Base-by-base conservation (phyloP, 2,329 filamentous ascomycete genomes). In the Beauveria scarabaeidicola region DNA sequence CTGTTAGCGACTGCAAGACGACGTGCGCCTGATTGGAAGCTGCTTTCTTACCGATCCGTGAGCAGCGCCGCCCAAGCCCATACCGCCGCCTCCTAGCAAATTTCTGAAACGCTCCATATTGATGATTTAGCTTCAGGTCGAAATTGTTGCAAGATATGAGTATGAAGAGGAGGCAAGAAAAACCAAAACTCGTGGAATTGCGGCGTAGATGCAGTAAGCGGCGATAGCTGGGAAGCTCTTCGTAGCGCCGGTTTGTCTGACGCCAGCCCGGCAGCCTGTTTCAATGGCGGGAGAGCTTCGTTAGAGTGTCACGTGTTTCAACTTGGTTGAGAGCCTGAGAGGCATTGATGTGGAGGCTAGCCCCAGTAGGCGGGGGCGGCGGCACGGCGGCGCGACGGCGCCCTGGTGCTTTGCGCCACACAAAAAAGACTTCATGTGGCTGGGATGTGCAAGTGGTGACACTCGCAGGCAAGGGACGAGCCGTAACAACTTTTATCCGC, bases 61-160 rank as follows among this genome's bases (percentile, higher is more conserved):
- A 25, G 73, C 68, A 66, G 73, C 69, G 66, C 80, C 75, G 64
- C 81, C 82, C 52, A 88, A 77, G 67, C 83, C 81, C 79, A 90
- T 87, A 67, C 86, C 85, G 67, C 85, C 82, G 69, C 89, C 89
- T 65, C 88, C 87, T 67, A 97, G 83, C 85, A 97, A 88, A 73
- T 89, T 86, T 77, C 90, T 91, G 75, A 97, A 86, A 73, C 93
- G 87, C 72, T 97, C 93, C 93, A 97, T 97, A 61, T 65, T 79
- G 67, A 62, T 79, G 67, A 62, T 56, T 32, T 52, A 54, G 51
- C n/a, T 38, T 50, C 27, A 19, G 17, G 9, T 27, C 17, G 9
- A 38, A 21, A 40, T 23, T 46, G 11, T 38, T 27, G 15, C 36
- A 10, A 44, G n/a, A 1, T 29, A 29, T 43, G 38, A n/a, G n/a